Percentiles rank a stretch among this genome's conserved stretches.
phyloP scores from a whole-genome alignment of 257 asterid genomes.

The Voacanga thouarsii region DNA sequence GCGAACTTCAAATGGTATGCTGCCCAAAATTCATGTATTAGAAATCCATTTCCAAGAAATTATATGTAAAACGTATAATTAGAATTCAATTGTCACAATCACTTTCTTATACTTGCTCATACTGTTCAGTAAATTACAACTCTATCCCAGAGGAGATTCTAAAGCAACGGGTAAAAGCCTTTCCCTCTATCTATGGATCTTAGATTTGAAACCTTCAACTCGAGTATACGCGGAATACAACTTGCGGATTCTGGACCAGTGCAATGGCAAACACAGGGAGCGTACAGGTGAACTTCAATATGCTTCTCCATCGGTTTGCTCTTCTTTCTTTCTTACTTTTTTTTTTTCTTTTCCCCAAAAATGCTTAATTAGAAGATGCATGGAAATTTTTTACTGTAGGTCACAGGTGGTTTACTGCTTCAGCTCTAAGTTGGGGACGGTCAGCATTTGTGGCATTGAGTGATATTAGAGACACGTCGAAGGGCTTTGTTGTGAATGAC shows the following conservation, averaged over 20 bases:
- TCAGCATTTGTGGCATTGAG: neutral
- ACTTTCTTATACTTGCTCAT: neutral
- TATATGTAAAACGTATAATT: too few relatives aligned
- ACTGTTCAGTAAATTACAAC: neutral
- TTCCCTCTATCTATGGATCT: neutral
- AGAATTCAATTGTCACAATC: too few relatives aligned
- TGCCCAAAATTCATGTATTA: too few relatives aligned
- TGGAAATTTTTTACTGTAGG: neutral
- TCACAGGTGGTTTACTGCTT: neutral
- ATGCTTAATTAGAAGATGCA: too few relatives aligned
- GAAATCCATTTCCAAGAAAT: too few relatives aligned
- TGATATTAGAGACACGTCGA: conserved; percentile 2
- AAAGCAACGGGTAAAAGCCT: neutral
- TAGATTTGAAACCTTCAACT: neutral
- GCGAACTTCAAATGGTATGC: conserved; percentile 8
- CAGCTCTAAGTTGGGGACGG: neutral
- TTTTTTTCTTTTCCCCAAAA: too few relatives aligned
- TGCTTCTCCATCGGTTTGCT: too few relatives aligned
- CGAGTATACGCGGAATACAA: neutral
- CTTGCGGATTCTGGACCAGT: neutral
- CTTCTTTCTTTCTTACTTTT: too few relatives aligned
- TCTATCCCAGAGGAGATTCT: neutral
- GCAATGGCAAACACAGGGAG: too few relatives aligned
- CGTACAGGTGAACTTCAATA: neutral
- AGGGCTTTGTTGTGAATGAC: conserved; percentile 5